Percentiles rank a stretch among this genome's conserved stretches.
phyloP scores from a whole-genome alignment of 805 yeast species.

The Zygoascus flipseniorum region DNA sequence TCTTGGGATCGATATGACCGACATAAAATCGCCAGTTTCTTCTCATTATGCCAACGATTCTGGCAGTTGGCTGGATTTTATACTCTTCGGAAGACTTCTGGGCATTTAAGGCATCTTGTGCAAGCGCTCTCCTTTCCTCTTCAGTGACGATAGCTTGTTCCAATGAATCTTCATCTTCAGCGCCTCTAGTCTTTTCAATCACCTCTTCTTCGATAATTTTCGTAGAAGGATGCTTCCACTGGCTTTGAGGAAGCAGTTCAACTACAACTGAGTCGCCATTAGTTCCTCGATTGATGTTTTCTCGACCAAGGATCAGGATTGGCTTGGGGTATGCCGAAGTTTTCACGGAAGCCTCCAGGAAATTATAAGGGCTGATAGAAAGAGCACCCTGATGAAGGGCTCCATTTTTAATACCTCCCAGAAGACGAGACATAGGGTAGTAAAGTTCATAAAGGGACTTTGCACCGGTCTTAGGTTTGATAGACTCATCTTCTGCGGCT shows the following conservation, averaged over 20 bases:
- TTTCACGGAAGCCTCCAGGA: conserved; percentile 75
- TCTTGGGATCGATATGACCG: conserved; percentile 79
- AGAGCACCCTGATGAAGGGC: conserved; percentile 80
- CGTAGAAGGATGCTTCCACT: conserved; percentile 83
- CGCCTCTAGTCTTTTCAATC: conserved; percentile 44
- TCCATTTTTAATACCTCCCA: conserved; percentile 88
- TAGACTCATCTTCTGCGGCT: conserved; percentile 40
- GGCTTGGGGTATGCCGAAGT: conserved; percentile 73
- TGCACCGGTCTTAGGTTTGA: no score
- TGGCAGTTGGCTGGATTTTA: conserved; percentile 82
- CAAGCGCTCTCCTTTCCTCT: conserved; percentile 60
- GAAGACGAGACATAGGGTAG: conserved; percentile 67
- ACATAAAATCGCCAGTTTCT: conserved; percentile 96
- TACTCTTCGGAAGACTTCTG: conserved; percentile 28
- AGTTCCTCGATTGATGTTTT: conserved; percentile 81
- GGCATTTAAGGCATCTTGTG: conserved; percentile 66
- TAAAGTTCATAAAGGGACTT: conserved; percentile 54
- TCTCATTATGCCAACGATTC: conserved; percentile 76
- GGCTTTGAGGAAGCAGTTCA: conserved; percentile 72
- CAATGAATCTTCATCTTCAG: conserved; percentile 29
- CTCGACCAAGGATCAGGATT: conserved; percentile 70
- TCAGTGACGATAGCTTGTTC: conserved; percentile 45
- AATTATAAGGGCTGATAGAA: conserved; percentile 75
- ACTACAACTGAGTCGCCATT: conserved; percentile 89
- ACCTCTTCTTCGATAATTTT: conserved; percentile 70